Conservation (phyloP, 169 alveolate genomes). For the Hepatocystis sp. region DNA sequence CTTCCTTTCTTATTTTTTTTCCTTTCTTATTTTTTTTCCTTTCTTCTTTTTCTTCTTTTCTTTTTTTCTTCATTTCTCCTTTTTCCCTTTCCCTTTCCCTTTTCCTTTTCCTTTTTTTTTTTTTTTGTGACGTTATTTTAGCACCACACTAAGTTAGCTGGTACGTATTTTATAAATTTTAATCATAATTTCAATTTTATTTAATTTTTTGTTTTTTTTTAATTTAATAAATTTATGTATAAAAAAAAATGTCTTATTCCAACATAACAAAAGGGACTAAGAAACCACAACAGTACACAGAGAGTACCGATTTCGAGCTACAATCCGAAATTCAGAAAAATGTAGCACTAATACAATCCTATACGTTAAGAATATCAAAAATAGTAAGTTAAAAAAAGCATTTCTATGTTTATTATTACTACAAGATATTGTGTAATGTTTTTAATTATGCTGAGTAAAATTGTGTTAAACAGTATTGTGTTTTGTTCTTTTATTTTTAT, state of each 20-base stretch:
- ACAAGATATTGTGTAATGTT: neutral
- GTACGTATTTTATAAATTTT: conserved; percentile 5
- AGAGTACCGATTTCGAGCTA: conserved; percentile 20
- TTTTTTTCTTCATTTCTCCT: no score
- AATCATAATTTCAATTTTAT: neutral
- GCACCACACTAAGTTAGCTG: neutral
- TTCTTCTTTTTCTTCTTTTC: no score
- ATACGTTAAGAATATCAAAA: conserved; percentile 34
- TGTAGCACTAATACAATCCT: conserved; percentile 43
- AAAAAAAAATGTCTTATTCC: conserved; percentile 71
- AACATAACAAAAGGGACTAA: conserved; percentile 21
- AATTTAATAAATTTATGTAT: no score
- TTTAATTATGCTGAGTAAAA: neutral
- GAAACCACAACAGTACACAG: conserved; percentile 11
- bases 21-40: neutral
- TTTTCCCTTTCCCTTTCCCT: no score
- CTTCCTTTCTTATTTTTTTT: neutral
- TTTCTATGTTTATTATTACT: neutral
- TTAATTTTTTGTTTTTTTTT: no score
- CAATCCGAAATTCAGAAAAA: conserved; percentile 52
- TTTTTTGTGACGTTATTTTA: neutral
- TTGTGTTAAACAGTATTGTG: neutral
- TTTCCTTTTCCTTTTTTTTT: conserved; percentile 6
- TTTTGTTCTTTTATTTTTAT: no score
- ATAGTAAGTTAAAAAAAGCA: conserved; percentile 11